These are phyloP conservation scores for Tolypocladium pustulatum DNA, from an alignment of 2,329 filamentous ascomycete species.

Conservation along the genomic window DNA sequence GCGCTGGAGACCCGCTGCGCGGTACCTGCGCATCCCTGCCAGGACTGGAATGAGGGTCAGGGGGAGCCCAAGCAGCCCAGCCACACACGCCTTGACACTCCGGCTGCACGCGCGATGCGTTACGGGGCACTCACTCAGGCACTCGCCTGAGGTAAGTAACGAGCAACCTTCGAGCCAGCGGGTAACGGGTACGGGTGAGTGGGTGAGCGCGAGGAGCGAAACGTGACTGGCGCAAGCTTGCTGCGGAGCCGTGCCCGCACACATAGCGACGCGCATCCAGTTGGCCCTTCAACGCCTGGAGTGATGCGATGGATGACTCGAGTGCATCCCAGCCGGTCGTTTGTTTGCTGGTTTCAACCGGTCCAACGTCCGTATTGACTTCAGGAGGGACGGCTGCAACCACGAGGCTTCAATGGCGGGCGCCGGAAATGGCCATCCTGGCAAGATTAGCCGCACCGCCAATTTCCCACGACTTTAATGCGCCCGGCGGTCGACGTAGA, in stretches of 20 bases:
- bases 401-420: background rate
- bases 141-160: background rate
- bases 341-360: background rate
- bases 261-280: background rate
- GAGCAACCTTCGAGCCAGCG: no score
- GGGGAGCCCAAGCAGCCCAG: background rate
- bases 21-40: slow-evolving; percentile 4
- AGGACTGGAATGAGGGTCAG: slow-evolving; percentile 1
- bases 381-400: background rate
- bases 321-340: background rate
- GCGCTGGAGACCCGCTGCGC: background rate
- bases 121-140: background rate
- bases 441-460: background rate
- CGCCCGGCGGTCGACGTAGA: background rate
- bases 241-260: background rate
- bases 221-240: background rate
- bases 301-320: background rate
- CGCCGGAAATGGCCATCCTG: background rate
- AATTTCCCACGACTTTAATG: background rate
- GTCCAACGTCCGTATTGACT: background rate
- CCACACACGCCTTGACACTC: background rate
- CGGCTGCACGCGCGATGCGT: background rate
- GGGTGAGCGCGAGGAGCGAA: background rate
- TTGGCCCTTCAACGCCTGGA: background rate
- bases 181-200: no score